A percentile compares a stretch with the other conserved stretches of the same genome.
Conservation (phyloP, 805 yeast genomes). For the Schwanniomyces vanrijiae region DNA sequence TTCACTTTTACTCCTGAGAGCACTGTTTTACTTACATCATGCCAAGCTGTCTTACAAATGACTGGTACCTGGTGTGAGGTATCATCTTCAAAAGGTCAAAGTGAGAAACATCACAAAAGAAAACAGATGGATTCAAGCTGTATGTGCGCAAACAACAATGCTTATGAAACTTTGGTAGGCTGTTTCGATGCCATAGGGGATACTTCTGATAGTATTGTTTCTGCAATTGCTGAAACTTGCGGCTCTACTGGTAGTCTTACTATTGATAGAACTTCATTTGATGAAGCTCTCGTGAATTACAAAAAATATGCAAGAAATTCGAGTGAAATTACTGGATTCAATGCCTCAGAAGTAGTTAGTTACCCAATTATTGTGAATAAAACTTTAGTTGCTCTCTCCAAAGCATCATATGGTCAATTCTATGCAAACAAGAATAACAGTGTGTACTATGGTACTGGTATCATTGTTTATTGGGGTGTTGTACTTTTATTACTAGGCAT, state of each 20-base stretch:
- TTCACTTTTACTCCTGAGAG: background rate
- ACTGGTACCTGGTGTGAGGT: background rate
- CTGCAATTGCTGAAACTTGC: slow-evolving; percentile 7
- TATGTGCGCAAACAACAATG: slow-evolving; percentile 22
- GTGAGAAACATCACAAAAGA: background rate
- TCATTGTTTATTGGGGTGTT: slow-evolving; percentile 50
- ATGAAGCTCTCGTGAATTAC: slow-evolving; percentile 13
- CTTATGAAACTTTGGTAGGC: slow-evolving; percentile 30
- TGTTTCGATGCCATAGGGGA: slow-evolving; percentile 15
- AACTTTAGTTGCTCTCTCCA: slow-evolving; percentile 9
- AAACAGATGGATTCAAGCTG: slow-evolving; percentile 11
- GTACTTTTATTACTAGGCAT: slow-evolving; percentile 43
- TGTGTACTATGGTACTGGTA: slow-evolving; percentile 34
- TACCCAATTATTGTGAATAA: slow-evolving; percentile 26
- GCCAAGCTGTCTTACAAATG: background rate
- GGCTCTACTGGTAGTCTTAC: slow-evolving; percentile 22
- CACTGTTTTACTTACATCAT: background rate
- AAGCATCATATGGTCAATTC: slow-evolving; percentile 14
- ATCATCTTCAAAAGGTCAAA: background rate
- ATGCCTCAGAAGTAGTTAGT: slow-evolving; percentile 16
- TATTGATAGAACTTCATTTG: slow-evolving; percentile 15
- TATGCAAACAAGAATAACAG: slow-evolving; percentile 23
- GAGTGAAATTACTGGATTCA: slow-evolving; percentile 22
- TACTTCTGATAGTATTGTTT: slow-evolving; percentile 8
- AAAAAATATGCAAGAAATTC: slow-evolving; percentile 13